Base-by-base conservation (phyloP, 139 green algal species). In the Volvox reticuliferus region DNA sequence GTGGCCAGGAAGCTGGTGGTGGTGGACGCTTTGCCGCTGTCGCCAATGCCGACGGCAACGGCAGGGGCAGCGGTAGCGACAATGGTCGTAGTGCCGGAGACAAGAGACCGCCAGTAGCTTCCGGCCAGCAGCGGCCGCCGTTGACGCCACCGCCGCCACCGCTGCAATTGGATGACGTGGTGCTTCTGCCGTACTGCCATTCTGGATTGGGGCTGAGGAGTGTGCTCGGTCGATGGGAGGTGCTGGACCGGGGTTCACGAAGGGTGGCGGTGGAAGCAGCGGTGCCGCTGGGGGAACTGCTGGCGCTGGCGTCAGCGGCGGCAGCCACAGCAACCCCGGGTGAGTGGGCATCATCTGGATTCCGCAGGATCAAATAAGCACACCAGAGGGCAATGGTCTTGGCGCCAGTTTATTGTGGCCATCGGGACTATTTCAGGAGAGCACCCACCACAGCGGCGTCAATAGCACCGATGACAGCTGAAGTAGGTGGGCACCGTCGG, bases 181-280 rank as follows among this genome's bases (percentile, higher is more conserved):
- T 55, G 22, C 35, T 86, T 50, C 50, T 86, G 24, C 50, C 28
- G 79, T 73, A 73, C 79, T 86, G 50, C 50, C 24, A 24, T 24
- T 22, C 5, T 35, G 36, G 78, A 1, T n/a, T 50, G 79, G 50
- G 44, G 44, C 79, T 86, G 44, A 9, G 50, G 1, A 5, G 28
- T 24, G 50, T 86, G 28, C 79, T 44, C 19, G 24, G 26, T 1
- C 50, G 50, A 9, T 86, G 79, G 79, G 26, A 55, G 24, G 79
- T 86, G 26, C 50, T 86, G 28, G 22, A 71, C 22, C 44, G 79
- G 44, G 26, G 50, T 0, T n/a, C 5, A 26, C 79, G 79, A 55
- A 21, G 24, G 79, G 79, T 86, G 79, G 44, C 26, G 79, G 79
- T 86, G 79, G 79, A 86, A 37, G 79, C 79, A 55, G 79, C 79